Evolutionary conservation across 805 yeast species (phyloP), one percentile per base, ranked within the genome.

Genomic region (Cephaloascus albidus): DNA sequence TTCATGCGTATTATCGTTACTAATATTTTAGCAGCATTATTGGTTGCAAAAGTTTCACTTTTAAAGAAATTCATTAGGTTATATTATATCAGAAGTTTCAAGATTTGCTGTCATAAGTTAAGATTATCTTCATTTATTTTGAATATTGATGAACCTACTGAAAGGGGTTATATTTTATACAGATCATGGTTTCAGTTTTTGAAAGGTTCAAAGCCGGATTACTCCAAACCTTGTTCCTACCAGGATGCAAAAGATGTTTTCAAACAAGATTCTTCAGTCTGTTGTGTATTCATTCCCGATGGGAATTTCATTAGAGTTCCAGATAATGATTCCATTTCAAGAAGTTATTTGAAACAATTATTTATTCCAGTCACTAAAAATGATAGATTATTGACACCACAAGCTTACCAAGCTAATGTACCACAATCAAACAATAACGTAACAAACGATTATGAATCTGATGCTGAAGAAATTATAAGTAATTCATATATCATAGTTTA

Each of bases 281-380:
- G 61, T 30, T 78, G 83, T 0, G 78, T 75, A 36, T 83, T 83
- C 52, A 77, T 85, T 5, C 89, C 89, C 0, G 82, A 85, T 55
- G 98, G 98, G 3, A 64, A 67, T 36, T 82, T 75, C 50, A 76
- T 89, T 27, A 75, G 97, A 41, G 98, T 88, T 1, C 98, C 98
- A 1, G 81, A 77, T 42, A 74, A 74, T 46, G 97, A 89, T 53
- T 80, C 79, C 14, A 78, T 82, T 17, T 76, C 90, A 0, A 64
- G 87, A 41, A 72, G 71, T 36, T 78, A 69, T 45, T 74, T 80
- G 26, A 76, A 74, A 47, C 72, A 74, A 36, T 60, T 88, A 41
- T 93, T 93, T 61, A 81, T 85, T 1, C 76, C 87, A 0, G 97
- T 90, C 2, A 85, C 95, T 1, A 80, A 77, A 47, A 82, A 79